Percentiles rank a stretch among this genome's conserved stretches.
These are phyloP conservation scores for Apiospora rasikravindrae DNA, from an alignment of 2,329 filamentous ascomycete species.

Conservation along the genomic window DNA sequence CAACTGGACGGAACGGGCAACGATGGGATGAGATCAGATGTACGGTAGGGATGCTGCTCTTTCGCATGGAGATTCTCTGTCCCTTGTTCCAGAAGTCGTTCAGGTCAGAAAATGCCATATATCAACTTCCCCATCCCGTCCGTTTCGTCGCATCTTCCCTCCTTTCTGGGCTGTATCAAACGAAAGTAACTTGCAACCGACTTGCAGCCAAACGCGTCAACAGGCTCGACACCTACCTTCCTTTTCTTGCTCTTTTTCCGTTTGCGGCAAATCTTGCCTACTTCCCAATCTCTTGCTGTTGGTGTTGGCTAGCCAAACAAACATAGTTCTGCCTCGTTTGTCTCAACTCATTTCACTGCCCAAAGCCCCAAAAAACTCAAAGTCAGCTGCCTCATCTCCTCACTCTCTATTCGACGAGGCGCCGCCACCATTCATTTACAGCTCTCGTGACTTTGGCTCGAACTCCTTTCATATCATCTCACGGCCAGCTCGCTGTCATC, in stretches of 20 bases:
- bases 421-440: not conserved
- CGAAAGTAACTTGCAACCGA: not conserved
- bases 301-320: not conserved
- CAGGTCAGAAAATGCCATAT: not conserved
- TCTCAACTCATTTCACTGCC: not conserved
- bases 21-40: constrained; percentile 11
- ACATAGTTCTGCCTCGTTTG: not conserved
- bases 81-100: not conserved
- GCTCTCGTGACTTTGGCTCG: not conserved
- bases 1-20: constrained; percentile 5
- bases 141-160: not conserved
- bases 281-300: constrained; percentile 1
- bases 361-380: not conserved
- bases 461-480: not conserved
- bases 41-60: not conserved
- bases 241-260: not conserved
- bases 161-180: not conserved
- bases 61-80: no score
- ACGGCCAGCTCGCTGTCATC: not conserved
- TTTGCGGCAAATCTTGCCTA: not conserved
- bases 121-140: constrained; percentile 8
- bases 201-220: no score
- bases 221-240: not conserved
- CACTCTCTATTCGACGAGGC: not conserved
- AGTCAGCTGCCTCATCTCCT: not conserved